Percentiles rank a stretch among this genome's conserved stretches.
Evolutionary conservation across 2,329 filamentous ascomycete species (phyloP).

Genomic region (Ciborinia camelliae): DNA sequence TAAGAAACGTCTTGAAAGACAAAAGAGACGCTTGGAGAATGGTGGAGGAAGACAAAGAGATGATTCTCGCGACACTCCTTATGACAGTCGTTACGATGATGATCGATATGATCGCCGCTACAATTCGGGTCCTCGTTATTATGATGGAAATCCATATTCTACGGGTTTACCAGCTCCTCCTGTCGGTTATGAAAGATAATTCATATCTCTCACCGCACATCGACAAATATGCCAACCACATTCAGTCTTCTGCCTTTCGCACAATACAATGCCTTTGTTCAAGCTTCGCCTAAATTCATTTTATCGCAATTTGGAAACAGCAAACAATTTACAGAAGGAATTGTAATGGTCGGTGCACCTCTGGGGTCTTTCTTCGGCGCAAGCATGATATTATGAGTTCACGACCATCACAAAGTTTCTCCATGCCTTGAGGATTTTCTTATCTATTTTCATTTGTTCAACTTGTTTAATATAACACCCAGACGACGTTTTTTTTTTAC

Average conservation of each 20-base stretch:
- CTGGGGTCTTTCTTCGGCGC: constrained; percentile 19
- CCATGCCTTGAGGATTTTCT: constrained; percentile 18
- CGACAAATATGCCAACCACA: neutral
- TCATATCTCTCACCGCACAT: neutral
- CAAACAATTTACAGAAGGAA: neutral
- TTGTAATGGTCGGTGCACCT: constrained; percentile 6
- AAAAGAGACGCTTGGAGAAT: constrained; percentile 35
- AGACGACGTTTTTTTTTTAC: constrained; percentile 7
- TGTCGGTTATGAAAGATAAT: constrained; percentile 32
- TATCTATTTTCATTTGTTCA: neutral
- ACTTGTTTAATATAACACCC: neutral
- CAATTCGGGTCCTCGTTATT: constrained; percentile 42
- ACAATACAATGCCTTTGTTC: constrained; percentile 16
- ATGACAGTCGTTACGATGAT: constrained; percentile 22
- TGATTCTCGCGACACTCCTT: constrained; percentile 12
- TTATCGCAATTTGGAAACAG: neutral
- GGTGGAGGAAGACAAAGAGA: constrained; percentile 22
- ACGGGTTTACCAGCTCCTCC: constrained; percentile 37
- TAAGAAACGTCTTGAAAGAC: constrained; percentile 45
- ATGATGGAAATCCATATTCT: constrained; percentile 46
- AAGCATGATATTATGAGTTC: constrained; percentile 17
- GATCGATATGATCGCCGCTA: constrained; percentile 32
- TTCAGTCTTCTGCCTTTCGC: neutral
- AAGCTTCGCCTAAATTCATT: constrained; percentile 10
- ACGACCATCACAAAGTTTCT: constrained; percentile 19